Evolutionary conservation across 177 flowering plant species (phyloP), one percentile per base, ranked within the genome.

Genomic region (Telopea speciosissima): DNA sequence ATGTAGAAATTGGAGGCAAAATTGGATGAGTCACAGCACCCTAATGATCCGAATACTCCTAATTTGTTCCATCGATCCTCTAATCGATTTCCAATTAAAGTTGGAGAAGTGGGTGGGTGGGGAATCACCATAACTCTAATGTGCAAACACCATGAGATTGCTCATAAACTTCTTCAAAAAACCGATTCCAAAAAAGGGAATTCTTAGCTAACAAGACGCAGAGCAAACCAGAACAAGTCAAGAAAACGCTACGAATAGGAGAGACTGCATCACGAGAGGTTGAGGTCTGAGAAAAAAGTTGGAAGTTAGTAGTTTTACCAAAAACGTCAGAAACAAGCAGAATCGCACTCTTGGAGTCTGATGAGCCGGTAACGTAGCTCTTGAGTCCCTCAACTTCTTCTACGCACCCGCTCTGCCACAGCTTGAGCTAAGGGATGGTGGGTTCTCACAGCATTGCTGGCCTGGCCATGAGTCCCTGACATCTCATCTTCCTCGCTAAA

Each of bases 371-470:
- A 59, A 82, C 65, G 52, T 87, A 87, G 65, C 84, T 25, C 25
- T 75, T 81, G 62, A 81, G 75, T 40, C 88, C 85, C 36, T 78
- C 91, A 68, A 87, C 14, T 42, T 76, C 72, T 70, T 79, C 74
- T 13, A 87, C 79, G 52, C 24, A 42, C 24, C 90, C 90, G n/a
- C n/a, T 59, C 13, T 58, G 56, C 87, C 87, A 54, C 78, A 61
- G 63, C 68, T 68, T 26, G 89, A 76, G 74, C 74, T 73, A n/a
- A 86, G 75, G 3, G 62, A 66, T 22, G 91, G 88, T 61, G 89
- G 85, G 56, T 84, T 87, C 65, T 77, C 82, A 60, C 82, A 81
- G 78, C 91, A 84, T 42, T 89, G 87, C 40, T 90, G 75, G 6
- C 93, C 82, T n/a, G n/a, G n/a, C n/a, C n/a, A n/a, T n/a, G n/a